Base-by-base conservation (phyloP, 1,284 basidiomycete species). In the Pterulicium gracile region DNA sequence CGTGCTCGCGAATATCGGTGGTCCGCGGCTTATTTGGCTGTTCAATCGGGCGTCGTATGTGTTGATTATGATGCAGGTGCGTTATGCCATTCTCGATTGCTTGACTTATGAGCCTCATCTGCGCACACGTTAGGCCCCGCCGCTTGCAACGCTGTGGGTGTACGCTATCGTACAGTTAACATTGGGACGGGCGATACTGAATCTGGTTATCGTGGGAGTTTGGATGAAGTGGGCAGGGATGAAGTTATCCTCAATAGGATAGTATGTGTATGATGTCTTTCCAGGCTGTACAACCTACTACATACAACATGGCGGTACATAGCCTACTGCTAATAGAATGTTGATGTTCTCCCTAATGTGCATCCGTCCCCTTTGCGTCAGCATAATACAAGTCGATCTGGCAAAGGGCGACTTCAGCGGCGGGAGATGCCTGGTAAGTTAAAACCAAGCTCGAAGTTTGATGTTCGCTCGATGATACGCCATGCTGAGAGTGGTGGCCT, bases 381-480 rank as follows among this genome's bases (percentile, higher is more conserved):
- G n/a, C n/a, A n/a, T n/a, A n/a, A n/a, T n/a, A n/a, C n/a, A n/a
- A n/a, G n/a, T n/a, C n/a, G n/a, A n/a, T n/a, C n/a, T n/a, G n/a
- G n/a, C n/a, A n/a, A n/a, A n/a, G n/a, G n/a, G n/a, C n/a, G n/a
- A n/a, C n/a, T n/a, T n/a, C n/a, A n/a, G n/a, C n/a, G n/a, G n/a
- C n/a, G n/a, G n/a, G n/a, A n/a, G n/a, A n/a, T n/a, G 10, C n/a
- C 42, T 18, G 21, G 15, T 40, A 49, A 35, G 47, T 36, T 45
- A 50, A 24, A 36, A 24, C 24, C 15, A 40, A 45, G 10, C 15
- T 15, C 43, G 15, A 10, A 7, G 48, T 43, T 63, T 59, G 47
- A 62, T 80, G 43, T 80, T 52, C 74, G 85, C 84, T 85, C 81
- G 79, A 83, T 69, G 61, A 88, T 88, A 88, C 85, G 80, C 85